These are phyloP conservation scores for Ogataea degrootiae DNA, from an alignment of 805 yeast species.

Conservation along the genomic window DNA sequence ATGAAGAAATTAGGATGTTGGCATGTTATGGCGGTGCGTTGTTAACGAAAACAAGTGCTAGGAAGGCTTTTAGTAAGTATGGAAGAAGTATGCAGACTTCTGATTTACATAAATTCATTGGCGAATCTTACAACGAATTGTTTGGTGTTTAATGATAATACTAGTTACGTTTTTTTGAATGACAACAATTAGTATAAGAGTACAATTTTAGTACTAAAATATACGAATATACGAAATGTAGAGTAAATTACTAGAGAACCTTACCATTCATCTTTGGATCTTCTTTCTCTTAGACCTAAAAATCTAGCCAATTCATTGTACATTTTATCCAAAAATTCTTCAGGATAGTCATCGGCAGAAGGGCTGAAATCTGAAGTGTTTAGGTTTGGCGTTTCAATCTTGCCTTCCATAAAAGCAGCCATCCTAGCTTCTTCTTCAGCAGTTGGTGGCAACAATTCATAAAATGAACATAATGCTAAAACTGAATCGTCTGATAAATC, in stretches of 20 bases:
- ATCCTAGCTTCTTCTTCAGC: constrained; percentile 48
- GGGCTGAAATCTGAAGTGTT: constrained; percentile 24
- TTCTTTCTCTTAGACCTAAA: constrained; percentile 57
- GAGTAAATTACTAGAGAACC: neutral
- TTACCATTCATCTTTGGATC: constrained; percentile 46
- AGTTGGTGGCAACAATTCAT: constrained; percentile 70
- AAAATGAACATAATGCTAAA: constrained; percentile 59
- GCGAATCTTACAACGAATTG: constrained; percentile 45
- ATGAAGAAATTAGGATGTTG: constrained; percentile 34
- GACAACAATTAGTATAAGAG: neutral
- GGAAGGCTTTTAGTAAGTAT: constrained; percentile 55
- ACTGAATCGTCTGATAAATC: constrained; percentile 41
- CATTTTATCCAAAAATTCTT: constrained; percentile 48
- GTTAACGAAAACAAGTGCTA: constrained; percentile 61
- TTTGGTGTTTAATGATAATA: constrained; percentile 8
- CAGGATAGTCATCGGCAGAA: constrained; percentile 31
- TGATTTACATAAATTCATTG: constrained; percentile 67
- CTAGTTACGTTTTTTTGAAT: neutral
- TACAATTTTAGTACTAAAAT: neutral
- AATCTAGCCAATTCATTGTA: constrained; percentile 65
- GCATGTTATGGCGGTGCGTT: constrained; percentile 71
- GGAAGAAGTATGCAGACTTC: constrained; percentile 85
- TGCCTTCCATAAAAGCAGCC: constrained; percentile 48
- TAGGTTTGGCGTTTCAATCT: constrained; percentile 37
- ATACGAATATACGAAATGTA: neutral